Evolutionary conservation across 441 rosid species (phyloP), one percentile per base, ranked within the genome.

Genomic region (Gossypium lobatum): DNA sequence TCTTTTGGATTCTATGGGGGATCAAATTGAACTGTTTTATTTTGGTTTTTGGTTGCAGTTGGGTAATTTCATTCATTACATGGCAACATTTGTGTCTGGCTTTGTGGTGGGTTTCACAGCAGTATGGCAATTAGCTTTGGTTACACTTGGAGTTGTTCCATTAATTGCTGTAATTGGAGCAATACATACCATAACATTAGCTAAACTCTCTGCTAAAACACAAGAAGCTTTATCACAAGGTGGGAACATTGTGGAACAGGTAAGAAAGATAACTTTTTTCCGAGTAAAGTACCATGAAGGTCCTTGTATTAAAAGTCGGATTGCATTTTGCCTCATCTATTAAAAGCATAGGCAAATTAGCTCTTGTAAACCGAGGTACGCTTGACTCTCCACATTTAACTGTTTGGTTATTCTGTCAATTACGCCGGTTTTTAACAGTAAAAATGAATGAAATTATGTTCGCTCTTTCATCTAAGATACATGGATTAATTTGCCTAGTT

Each of bases 71-170:
- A 85, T 93, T 69, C 99, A 96, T 64, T 96, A 96, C 77, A 88
- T 96, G 89, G 98, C 96, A 21, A 92, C 99, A 2, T 93, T 93
- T 75, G 99, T 92, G n/a, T 88, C 97, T 53, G 99, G 99, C 75
- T 96, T 96, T 83, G 88, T 88, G 62, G 98, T 96, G 61, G 99
- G 99, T 74, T 96, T 96, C 82, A 93, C 98, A n/a, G 99, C 99
- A 59, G 98, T 91, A 48, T 96, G 99, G 99, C 99, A 96, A 75
- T 77, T 96, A 16, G 98, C 98, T 14, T 82, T 96, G 59, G 99
- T 93, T 37, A 96, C 99, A 8, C 87, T 96, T 8, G 99, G 97
- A 63, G 99, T 96, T 25, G 98, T 93, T 81, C 99, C 99, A 50
- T 86, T 96, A 71, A 96, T 96, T 58, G 99, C 97, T 77, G 93